Conservation (phyloP, 768 basidiomycete species). For the Russula compacta region DNA sequence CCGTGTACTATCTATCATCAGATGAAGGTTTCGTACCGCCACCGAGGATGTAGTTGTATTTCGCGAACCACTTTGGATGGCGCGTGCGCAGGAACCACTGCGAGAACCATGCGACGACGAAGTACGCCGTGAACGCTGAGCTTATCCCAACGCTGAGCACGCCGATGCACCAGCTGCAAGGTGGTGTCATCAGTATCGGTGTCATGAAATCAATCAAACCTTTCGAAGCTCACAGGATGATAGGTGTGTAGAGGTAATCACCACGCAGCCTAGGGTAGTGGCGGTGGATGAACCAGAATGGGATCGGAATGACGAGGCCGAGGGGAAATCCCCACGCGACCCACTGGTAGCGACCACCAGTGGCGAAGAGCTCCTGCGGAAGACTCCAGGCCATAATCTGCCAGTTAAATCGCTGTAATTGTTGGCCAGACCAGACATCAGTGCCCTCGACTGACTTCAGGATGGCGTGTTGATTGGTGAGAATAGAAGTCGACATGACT, state of each 20-base stretch:
- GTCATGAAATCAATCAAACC: neutral
- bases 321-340: conserved; percentile 40
- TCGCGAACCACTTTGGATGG: conserved; percentile 39
- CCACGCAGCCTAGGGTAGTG: no score
- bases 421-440: conserved; percentile 42
- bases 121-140: conserved; percentile 34
- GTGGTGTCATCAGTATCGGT: neutral
- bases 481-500: conserved; percentile 52
- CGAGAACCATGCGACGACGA: conserved; percentile 36
- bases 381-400: conserved; percentile 44
- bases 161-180: conserved; percentile 36
- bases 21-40: conserved; percentile 20
- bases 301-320: conserved; percentile 43
- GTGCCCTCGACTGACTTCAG: conserved; percentile 49
- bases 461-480: conserved; percentile 41
- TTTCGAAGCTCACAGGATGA: conserved; percentile 31
- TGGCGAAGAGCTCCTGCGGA: conserved; percentile 15
- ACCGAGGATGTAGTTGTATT: conserved; percentile 31
- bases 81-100: conserved; percentile 37
- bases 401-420: conserved; percentile 42
- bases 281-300: conserved; percentile 43
- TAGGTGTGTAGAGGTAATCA: conserved; percentile 39
- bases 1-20: neutral
- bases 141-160: conserved; percentile 45
- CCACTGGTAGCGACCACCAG: conserved; percentile 34